A percentile compares a stretch with the other conserved stretches of the same genome.
Evolutionary conservation across 129 eudicot genomes (phyloP).

Genomic region (Lactuca sativa): DNA sequence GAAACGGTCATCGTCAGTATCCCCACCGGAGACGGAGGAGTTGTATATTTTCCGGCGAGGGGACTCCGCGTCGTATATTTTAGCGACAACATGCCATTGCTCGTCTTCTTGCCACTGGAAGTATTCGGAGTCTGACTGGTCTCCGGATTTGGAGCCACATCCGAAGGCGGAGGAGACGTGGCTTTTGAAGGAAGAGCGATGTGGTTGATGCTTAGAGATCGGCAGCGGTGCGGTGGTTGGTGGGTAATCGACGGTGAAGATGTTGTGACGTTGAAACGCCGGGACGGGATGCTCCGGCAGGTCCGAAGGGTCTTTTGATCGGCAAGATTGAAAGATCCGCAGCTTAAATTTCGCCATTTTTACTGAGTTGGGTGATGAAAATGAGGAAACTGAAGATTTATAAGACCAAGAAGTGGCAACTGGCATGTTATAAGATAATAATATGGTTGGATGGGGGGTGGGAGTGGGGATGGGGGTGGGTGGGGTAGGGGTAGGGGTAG

Average conservation of each 20-base stretch:
- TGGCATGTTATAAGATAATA: slow-evolving; percentile 7
- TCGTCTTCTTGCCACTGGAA: slow-evolving; percentile 71
- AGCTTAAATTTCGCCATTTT: slow-evolving; percentile 82
- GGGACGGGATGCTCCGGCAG: slow-evolving; percentile 59
- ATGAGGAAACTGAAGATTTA: slow-evolving; percentile 12
- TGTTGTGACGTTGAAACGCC: slow-evolving; percentile 28
- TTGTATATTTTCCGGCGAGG: slow-evolving; percentile 76
- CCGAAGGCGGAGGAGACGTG: slow-evolving; percentile 60
- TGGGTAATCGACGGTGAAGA: slow-evolving; percentile 25
- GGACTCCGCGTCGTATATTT: slow-evolving; percentile 36
- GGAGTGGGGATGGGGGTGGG: background rate
- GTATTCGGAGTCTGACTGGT: slow-evolving; percentile 32
- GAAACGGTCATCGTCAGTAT: slow-evolving; percentile 34
- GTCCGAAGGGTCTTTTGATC: slow-evolving; percentile 74
- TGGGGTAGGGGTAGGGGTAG: background rate
- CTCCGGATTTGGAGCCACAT: slow-evolving; percentile 30
- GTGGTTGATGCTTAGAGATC: slow-evolving; percentile 27
- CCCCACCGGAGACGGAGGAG: slow-evolving; percentile 56
- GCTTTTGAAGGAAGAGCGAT: slow-evolving; percentile 50
- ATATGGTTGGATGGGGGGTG: background rate
- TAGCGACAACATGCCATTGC: slow-evolving; percentile 68
- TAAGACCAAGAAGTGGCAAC: slow-evolving; percentile 16
- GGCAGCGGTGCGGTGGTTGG: slow-evolving; percentile 25
- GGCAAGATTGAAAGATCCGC: slow-evolving; percentile 69
- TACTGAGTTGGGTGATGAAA: slow-evolving; percentile 12